A percentile compares a stretch with the other conserved stretches of the same genome.
phyloP scores from a whole-genome alignment of 116 monocot genomes.

The Cymodocea nodosa region DNA sequence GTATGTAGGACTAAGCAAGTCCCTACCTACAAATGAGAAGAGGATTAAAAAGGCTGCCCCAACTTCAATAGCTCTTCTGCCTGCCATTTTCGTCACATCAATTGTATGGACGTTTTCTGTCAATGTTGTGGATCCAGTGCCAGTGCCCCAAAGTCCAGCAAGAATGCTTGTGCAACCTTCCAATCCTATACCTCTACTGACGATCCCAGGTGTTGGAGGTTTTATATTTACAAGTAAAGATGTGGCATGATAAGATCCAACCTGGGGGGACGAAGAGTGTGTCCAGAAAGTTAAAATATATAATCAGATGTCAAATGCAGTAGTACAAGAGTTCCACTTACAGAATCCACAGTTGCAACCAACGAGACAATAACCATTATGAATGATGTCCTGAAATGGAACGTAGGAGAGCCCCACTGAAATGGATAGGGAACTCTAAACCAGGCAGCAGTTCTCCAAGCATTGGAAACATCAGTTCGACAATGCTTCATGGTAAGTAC shows the following conservation, averaged over 20 bases:
- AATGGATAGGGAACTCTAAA: conserved; percentile 93
- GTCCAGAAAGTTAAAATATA: neutral
- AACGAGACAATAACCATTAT: conserved; percentile 79
- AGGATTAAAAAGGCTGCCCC: conserved; percentile 76
- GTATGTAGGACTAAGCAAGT: neutral
- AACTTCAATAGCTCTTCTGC: conserved; percentile 63
- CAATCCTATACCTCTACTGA: conserved; percentile 89
- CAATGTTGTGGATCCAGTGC: conserved; percentile 81
- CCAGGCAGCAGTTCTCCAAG: conserved; percentile 84
- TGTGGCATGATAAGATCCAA: conserved; percentile 85
- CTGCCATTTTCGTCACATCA: conserved; percentile 75
- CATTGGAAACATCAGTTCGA: conserved; percentile 90
- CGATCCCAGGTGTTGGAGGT: conserved; percentile 83
- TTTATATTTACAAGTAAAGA: conserved; percentile 63
- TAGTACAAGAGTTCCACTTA: conserved; percentile 18
- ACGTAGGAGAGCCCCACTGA: conserved; percentile 86
- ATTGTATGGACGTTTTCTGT: conserved; percentile 94
- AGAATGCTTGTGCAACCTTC: conserved; percentile 86
- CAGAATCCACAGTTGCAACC: conserved; percentile 92
- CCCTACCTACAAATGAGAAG: conserved; percentile 85
- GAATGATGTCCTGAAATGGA: conserved; percentile 74
- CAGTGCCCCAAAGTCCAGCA: conserved; percentile 98
- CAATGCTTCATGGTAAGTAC: conserved; percentile 63
- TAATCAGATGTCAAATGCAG: neutral
- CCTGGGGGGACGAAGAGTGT: conserved; percentile 24